Evolutionary conservation across 2,329 filamentous ascomycete genomes (phyloP).

Genomic region (Cytospora schulzeri): DNA sequence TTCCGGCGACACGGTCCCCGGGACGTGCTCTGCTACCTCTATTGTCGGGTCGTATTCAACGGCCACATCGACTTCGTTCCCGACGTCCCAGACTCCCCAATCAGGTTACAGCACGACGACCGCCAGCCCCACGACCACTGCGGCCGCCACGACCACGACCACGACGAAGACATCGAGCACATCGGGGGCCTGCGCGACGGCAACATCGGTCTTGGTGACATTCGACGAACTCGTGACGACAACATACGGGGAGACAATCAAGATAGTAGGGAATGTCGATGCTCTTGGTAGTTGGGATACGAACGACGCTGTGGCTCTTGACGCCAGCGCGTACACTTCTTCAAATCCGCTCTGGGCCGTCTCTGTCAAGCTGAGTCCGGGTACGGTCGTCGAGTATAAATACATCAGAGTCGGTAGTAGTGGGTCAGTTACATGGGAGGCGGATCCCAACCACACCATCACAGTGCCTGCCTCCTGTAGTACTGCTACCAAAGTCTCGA

Average conservation of each 20-base stretch:
- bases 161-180: conserved; percentile 31
- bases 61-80: conserved; percentile 52
- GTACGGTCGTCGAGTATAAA: conserved; percentile 65
- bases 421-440: conserved; percentile 65
- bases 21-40: conserved; percentile 50
- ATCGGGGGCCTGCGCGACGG: conserved; percentile 41
- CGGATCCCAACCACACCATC: conserved; percentile 54
- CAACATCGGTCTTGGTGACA: conserved; percentile 57
- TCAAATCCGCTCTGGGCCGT: conserved; percentile 63
- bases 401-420: conserved; percentile 62
- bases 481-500: conserved; percentile 34
- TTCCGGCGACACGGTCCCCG: conserved; percentile 50
- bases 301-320: conserved; percentile 55
- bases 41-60: conserved; percentile 54
- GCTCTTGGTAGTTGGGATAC: conserved; percentile 66
- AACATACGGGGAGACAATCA: conserved; percentile 63
- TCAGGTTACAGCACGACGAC: conserved; percentile 36
- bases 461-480: conserved; percentile 39
- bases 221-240: conserved; percentile 64
- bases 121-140: conserved; percentile 33
- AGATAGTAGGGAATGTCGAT: conserved; percentile 61
- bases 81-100: conserved; percentile 49
- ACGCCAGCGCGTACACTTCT: conserved; percentile 59
- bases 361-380: conserved; percentile 57
- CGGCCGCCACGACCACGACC: conserved; percentile 25